These are phyloP conservation scores for Aspergillus tamarii DNA, from an alignment of 2,329 filamentous ascomycete species.

Conservation along the genomic window DNA sequence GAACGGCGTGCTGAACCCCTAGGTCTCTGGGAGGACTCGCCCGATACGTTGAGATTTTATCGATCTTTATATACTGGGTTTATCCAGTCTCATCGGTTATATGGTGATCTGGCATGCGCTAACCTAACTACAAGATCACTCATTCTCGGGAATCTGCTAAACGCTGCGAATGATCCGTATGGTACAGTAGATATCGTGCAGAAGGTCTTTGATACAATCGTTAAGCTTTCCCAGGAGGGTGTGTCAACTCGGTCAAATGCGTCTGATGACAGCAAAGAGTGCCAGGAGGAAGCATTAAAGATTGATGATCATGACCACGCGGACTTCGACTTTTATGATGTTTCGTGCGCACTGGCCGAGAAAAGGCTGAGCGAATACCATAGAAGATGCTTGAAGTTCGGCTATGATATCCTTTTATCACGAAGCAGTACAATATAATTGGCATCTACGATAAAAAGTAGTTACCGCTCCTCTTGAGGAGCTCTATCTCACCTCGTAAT, in stretches of 20 bases:
- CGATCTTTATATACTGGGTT: neutral
- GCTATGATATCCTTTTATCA: neutral
- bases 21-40: conserved; percentile 25
- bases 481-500: neutral
- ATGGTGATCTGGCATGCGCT: neutral
- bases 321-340: neutral
- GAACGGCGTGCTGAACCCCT: conserved; percentile 21
- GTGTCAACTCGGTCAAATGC: neutral
- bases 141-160: neutral
- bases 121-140: conserved; percentile 1
- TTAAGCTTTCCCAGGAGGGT: neutral
- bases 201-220: neutral
- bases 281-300: neutral
- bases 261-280: too few species aligned
- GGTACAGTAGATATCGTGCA: neutral
- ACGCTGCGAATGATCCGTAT: neutral
- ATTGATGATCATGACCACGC: too few species aligned
- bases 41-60: conserved; percentile 16
- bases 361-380: neutral
- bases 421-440: neutral
- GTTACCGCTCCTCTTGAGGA: neutral
- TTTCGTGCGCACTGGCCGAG: neutral
- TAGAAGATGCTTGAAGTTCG: neutral
- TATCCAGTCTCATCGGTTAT: neutral
- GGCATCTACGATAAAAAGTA: neutral